These are phyloP conservation scores for Globisporangium iwayamae DNA, from an alignment of 352 stramenopile species.

Conservation along the genomic window DNA sequence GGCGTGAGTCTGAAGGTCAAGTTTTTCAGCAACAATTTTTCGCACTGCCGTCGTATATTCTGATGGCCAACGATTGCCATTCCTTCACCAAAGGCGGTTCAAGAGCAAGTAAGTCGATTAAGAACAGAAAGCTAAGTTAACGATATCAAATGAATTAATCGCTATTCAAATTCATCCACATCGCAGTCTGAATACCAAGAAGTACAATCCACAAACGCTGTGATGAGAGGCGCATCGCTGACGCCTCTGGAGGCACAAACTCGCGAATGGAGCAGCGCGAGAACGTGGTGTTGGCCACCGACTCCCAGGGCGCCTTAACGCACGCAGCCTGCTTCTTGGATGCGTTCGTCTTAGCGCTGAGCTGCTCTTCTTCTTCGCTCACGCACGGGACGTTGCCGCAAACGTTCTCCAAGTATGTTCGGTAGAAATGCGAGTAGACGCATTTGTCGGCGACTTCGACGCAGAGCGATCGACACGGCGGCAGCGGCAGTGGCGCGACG, in stretches of 20 bases:
- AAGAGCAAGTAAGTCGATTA: neutral
- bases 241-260: constrained; percentile 31
- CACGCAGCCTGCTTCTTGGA: constrained; percentile 37
- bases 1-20: constrained; percentile 11
- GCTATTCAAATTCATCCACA: constrained; percentile 1
- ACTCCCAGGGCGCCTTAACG: constrained; percentile 47
- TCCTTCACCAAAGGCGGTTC: neutral
- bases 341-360: constrained; percentile 25
- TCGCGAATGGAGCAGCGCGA: constrained; percentile 55
- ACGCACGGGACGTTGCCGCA: constrained; percentile 64
- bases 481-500: constrained; percentile 27
- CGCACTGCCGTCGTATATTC: neutral
- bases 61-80: neutral
- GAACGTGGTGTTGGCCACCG: constrained; percentile 39
- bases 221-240: neutral
- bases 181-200: neutral
- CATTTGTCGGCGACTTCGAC: constrained; percentile 77
- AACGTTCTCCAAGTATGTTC: constrained; percentile 56
- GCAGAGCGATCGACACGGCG: constrained; percentile 65
- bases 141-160: constrained; percentile 3
- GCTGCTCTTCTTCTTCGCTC: constrained; percentile 39
- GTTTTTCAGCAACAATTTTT: neutral
- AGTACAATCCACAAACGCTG: neutral
- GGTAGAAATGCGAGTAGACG: constrained; percentile 71
- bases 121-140: constrained; percentile 1